phyloP scores from a whole-genome alignment of 306 rosid species.

The Leucaena leucocephala region DNA sequence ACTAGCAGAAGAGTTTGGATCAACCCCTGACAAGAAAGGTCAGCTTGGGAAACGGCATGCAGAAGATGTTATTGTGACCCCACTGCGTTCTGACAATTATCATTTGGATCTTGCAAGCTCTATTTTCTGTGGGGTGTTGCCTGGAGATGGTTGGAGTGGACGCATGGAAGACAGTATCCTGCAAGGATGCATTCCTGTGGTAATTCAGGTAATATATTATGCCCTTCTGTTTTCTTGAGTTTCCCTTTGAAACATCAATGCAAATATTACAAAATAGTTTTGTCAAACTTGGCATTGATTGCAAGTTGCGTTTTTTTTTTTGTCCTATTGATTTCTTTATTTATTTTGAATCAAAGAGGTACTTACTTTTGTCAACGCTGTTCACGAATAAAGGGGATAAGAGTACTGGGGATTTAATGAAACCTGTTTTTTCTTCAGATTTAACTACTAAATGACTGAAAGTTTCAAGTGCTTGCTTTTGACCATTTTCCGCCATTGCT shows the following conservation, averaged over 20 bases:
- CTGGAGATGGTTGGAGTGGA: conserved; percentile 87
- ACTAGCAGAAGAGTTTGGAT: conserved; percentile 68
- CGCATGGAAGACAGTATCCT: conserved; percentile 75
- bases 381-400: background rate
- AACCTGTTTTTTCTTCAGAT: conserved; percentile 20
- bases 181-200: conserved; percentile 80
- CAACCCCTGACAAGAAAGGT: conserved; percentile 69
- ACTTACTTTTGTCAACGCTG: background rate
- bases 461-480: conserved; percentile 3
- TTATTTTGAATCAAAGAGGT: too few species aligned
- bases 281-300: background rate
- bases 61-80: conserved; percentile 62
- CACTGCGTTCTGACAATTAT: conserved; percentile 53
- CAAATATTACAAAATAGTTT: background rate
- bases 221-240: conserved; percentile 2
- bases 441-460: background rate
- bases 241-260: background rate
- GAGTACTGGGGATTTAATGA: too few species aligned
- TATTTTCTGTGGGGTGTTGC: conserved; percentile 73
- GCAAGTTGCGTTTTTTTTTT: background rate
- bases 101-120: conserved; percentile 60
- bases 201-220: conserved; percentile 59
- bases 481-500: conserved; percentile 18
- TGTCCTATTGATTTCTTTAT: too few species aligned
- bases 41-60: conserved; percentile 71